A percentile compares a stretch with the other conserved stretches of the same genome.
phyloP scores from a whole-genome alignment of 768 basidiomycete species.

The Mycena maculata region DNA sequence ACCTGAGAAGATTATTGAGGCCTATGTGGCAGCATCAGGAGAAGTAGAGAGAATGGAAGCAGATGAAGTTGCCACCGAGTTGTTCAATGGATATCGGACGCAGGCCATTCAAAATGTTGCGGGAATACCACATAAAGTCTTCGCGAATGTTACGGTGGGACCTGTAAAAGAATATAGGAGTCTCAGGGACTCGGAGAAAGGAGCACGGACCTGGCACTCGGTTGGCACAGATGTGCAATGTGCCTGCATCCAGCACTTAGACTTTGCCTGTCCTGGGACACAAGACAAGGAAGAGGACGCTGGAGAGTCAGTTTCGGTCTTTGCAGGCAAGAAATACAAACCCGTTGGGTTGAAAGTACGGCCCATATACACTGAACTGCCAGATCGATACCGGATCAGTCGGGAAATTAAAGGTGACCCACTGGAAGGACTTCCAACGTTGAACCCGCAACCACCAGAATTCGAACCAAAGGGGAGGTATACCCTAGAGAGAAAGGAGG shows the following conservation, averaged over 20 bases:
- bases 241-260: too few relatives aligned
- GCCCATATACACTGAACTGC: not conserved
- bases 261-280: too few relatives aligned
- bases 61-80: not conserved
- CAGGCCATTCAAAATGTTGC: not conserved
- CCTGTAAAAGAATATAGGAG: not conserved
- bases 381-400: conserved; percentile 35
- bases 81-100: not conserved
- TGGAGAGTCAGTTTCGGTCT: not conserved
- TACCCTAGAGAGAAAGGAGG: not conserved
- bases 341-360: conserved; percentile 30
- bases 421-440: conserved; percentile 25
- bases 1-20: too few relatives aligned
- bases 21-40: too few relatives aligned
- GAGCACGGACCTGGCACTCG: not conserved
- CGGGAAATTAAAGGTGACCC: conserved; percentile 41
- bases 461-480: conserved; percentile 24
- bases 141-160: not conserved
- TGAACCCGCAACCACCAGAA: too few relatives aligned
- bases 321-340: conserved; percentile 35
- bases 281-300: not conserved
- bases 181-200: not conserved
- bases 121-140: not conserved
- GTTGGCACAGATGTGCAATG: not conserved
- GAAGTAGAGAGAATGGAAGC: not conserved